Evolutionary conservation across 345 rosid genomes (phyloP).

Genomic region (Carallia brachiata): DNA sequence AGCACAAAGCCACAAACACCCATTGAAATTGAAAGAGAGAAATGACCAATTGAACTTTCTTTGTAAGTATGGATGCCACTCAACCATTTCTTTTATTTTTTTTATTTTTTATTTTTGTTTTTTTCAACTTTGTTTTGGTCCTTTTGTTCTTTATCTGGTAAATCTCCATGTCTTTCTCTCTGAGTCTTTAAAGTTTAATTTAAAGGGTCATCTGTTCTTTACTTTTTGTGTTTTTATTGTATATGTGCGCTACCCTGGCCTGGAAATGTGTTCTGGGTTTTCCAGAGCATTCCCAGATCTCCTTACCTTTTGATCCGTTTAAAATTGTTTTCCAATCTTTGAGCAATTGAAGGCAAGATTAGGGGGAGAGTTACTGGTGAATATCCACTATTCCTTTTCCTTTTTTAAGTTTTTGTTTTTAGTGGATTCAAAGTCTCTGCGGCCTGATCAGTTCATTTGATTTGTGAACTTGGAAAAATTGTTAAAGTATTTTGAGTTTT

Average conservation of each 20-base stretch:
- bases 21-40: neutral
- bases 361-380: constrained; percentile 10
- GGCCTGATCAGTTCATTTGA: constrained; percentile 5
- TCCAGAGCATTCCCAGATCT: constrained; percentile 44
- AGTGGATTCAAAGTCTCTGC: constrained; percentile 16
- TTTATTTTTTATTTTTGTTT: neutral
- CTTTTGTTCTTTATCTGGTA: neutral
- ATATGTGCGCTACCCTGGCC: constrained; percentile 22
- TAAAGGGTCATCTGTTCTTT: constrained; percentile 3
- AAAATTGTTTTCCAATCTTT: constrained; percentile 21
- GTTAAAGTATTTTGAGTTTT: constrained; percentile 9
- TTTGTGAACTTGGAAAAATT: constrained; percentile 8
- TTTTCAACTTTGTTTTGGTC: neutral
- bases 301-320: constrained; percentile 27
- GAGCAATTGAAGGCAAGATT: constrained; percentile 13
- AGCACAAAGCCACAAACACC: neutral
- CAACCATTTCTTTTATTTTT: neutral
- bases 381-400: constrained; percentile 11
- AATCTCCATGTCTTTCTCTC: neutral
- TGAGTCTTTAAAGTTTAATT: neutral
- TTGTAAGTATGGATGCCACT: constrained; percentile 23
- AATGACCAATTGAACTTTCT: constrained; percentile 25
- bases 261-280: neutral
- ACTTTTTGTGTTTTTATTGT: constrained; percentile 8
- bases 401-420: constrained; percentile 11